Conservation (phyloP, 129 eudicot species). For the Heracleum sosnowskyi region DNA sequence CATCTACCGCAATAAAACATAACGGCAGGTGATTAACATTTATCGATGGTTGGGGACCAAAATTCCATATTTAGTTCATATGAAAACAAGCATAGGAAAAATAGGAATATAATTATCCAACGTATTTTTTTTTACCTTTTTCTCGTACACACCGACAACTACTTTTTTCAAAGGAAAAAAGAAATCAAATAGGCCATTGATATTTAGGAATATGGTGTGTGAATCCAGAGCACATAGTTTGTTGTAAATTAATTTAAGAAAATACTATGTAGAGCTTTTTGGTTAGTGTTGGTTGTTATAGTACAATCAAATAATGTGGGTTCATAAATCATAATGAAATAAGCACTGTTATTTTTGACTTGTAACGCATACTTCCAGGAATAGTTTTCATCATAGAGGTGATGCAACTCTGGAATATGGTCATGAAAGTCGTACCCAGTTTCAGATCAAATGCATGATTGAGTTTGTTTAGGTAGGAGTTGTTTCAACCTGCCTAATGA, state of each 20-base stretch:
- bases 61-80: too few species aligned
- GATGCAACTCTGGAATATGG: background rate
- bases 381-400: background rate
- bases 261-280: background rate
- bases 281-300: background rate
- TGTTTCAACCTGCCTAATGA: too few species aligned
- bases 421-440: background rate
- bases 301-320: background rate
- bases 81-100: too few species aligned
- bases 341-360: slow-evolving; percentile 4
- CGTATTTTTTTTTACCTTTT: too few species aligned
- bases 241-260: too few species aligned
- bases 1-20: too few species aligned
- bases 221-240: background rate
- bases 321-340: background rate
- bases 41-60: too few species aligned
- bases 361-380: background rate
- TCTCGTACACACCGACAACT: too few species aligned
- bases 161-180: too few species aligned
- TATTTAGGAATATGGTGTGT: background rate
- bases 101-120: too few species aligned
- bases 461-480: background rate
- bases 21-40: too few species aligned
- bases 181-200: too few species aligned
- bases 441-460: background rate